Base-by-base conservation (phyloP, 2,329 filamentous ascomycete genomes). In the Orbilia quercus region DNA sequence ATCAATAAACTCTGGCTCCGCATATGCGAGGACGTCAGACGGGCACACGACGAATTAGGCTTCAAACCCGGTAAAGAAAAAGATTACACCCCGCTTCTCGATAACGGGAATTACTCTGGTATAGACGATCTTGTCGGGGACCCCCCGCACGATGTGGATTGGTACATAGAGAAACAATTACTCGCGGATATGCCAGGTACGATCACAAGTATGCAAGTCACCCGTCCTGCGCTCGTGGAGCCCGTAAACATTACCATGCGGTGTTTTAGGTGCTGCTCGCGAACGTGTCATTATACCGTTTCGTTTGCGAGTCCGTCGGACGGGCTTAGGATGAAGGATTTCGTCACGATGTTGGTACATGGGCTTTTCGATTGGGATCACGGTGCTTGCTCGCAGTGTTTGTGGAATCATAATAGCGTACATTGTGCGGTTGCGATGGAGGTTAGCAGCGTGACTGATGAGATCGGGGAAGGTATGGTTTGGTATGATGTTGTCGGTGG, bases 351-450 rank as follows among this genome's bases (percentile, higher is more conserved):
- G 60, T 44, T 73, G 40, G 54, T 73, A 14, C 51, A 73, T 22
- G 69, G 60, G 14, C 34, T 73, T 28, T 66, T 73, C n/a, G 69
- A 73, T 45, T 73, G 69, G 69, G 55, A 73, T 31, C 69, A 73
- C 18, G 69, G 69, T 2, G 44, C 60, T 23, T 73, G 69, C 16
- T 40, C 31, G 12, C 60, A 66, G 48, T 73, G 69, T 38, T 28
- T 73, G 7, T 66, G 69, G 69, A 65, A 64, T 45, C 60, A 73
- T 55, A 73, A 73, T 42, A 66, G 60, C 40, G 48, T 60, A 20
- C 69, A 73, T 62, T 73, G 69, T 25, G 69, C 60, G 1, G 69
- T 73, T 36, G 60, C 60, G 4, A 62, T 73, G 47, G 69, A 66
- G 42, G 51, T 73, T 48, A 23, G 48, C 22, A 44, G 40, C 7